Evolutionary conservation across 176 grass and related monocot species (phyloP).

Genomic region (Rhynchospora breviuscula): DNA sequence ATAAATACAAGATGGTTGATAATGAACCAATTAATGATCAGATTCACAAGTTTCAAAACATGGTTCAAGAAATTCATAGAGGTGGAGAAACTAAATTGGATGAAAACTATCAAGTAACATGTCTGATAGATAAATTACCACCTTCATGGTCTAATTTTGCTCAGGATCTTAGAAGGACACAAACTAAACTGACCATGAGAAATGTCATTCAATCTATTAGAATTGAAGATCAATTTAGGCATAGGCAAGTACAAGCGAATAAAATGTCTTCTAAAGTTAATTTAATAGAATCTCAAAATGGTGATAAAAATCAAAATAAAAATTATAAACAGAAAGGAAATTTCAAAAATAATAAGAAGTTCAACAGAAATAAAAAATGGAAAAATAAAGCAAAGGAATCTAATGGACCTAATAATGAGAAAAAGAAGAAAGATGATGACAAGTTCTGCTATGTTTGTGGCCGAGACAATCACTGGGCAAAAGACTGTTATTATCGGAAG

Average conservation of each 20-base stretch:
- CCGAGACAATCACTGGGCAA: background rate
- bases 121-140: background rate
- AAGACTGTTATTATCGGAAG: background rate
- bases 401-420: background rate
- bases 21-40: conserved; percentile 3
- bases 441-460: background rate
- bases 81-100: background rate
- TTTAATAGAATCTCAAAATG: background rate
- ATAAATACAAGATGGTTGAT: conserved; percentile 7
- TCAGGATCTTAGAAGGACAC: background rate
- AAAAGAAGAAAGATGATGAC: background rate
- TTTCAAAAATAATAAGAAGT: background rate
- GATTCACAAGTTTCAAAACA: conserved; percentile 18
- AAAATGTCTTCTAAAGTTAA: background rate
- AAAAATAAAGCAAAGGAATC: background rate
- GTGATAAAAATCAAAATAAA: background rate
- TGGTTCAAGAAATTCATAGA: conserved; percentile 13
- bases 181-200: background rate
- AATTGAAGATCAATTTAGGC: conserved; percentile 8
- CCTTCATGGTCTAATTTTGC: background rate
- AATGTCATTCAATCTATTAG: background rate
- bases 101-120: conserved; percentile 2
- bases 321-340: background rate
- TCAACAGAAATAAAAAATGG: too few species aligned
- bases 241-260: background rate